Evolutionary conservation across 2,329 filamentous ascomycete genomes (phyloP).

Genomic region (Fusarium stilboides): DNA sequence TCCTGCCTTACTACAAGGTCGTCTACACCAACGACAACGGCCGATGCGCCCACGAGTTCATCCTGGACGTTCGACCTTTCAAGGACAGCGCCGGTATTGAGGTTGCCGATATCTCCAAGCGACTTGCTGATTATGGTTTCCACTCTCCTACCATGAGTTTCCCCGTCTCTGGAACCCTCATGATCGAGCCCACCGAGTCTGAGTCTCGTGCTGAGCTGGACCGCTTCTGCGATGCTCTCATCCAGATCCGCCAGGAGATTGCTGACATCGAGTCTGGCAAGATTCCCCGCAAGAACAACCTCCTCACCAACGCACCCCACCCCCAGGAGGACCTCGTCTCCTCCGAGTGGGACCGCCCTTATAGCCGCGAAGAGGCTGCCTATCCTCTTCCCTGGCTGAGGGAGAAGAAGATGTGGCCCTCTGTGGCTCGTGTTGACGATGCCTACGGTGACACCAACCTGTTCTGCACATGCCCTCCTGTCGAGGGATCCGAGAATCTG

Average conservation of each 20-base stretch:
- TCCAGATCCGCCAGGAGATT: constrained; percentile 89
- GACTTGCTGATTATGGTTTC: constrained; percentile 96
- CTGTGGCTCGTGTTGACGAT: constrained; percentile 88
- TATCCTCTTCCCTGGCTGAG: constrained; percentile 86
- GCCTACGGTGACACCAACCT: constrained; percentile 93
- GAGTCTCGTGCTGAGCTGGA: constrained; percentile 94
- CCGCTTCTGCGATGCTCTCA: constrained; percentile 91
- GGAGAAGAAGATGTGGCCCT: constrained; percentile 99
- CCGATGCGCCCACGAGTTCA: constrained; percentile 98
- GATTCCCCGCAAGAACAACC: constrained; percentile 81
- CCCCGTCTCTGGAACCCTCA: constrained; percentile 94
- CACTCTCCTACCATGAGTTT: constrained; percentile 98
- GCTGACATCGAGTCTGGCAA: constrained; percentile 85
- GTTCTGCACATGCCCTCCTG: constrained; percentile 93
- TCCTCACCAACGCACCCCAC: constrained; percentile 92
- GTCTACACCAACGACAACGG: constrained; percentile 92
- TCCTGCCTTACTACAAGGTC: constrained; percentile 88
- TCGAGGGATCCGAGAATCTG: constrained; percentile 70
- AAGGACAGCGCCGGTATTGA: constrained; percentile 87
- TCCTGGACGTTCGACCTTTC: constrained; percentile 89
- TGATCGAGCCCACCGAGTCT: constrained; percentile 97
- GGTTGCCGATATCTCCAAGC: constrained; percentile 95
- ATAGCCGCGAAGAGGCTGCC: constrained; percentile 85
- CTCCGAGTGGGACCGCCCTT: constrained; percentile 82
- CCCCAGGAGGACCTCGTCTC: constrained; percentile 84